phyloP scores from a whole-genome alignment of 169 alveolate species.

The Cryptosporidium sp. region DNA sequence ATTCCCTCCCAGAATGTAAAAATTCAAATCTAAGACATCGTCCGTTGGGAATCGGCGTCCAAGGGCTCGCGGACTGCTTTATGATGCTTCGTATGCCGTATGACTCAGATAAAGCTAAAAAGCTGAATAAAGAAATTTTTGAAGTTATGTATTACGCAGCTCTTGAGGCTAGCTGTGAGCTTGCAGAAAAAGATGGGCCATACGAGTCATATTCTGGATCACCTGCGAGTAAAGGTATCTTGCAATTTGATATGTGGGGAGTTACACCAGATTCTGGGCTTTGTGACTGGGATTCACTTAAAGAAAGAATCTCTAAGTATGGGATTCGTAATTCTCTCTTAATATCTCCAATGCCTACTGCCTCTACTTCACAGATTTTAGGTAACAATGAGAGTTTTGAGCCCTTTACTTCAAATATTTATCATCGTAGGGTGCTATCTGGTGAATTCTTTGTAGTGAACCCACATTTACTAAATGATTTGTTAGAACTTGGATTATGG shows the following conservation, averaged over 20 bases:
- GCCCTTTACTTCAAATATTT: slow-evolving; percentile 97
- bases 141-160: slow-evolving; percentile 99
- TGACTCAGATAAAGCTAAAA: slow-evolving; percentile 94
- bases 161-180: slow-evolving; percentile 92
- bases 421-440: slow-evolving; percentile 97
- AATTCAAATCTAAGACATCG: slow-evolving; percentile 95
- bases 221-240: slow-evolving; percentile 95
- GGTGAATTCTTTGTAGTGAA: slow-evolving; percentile 98
- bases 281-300: slow-evolving; percentile 96
- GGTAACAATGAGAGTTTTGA: slow-evolving; percentile 98
- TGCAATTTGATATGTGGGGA: slow-evolving; percentile 98
- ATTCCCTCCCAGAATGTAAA: slow-evolving; percentile 94
- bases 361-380: slow-evolving; percentile 96
- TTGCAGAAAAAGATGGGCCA: slow-evolving; percentile 93
- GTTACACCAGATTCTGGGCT: slow-evolving; percentile 83
- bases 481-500: slow-evolving; percentile 95
- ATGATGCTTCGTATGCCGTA: slow-evolving; percentile 94
- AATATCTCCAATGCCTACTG: slow-evolving; percentile 99
- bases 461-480: slow-evolving; percentile 96
- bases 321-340: slow-evolving; percentile 97
- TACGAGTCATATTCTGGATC: slow-evolving; percentile 95
- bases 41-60: slow-evolving; percentile 99
- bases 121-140: slow-evolving; percentile 92
- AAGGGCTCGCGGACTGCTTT: slow-evolving; percentile 98
- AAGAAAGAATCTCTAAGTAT: slow-evolving; percentile 87